Percentiles rank a stretch among this genome's conserved stretches.
Conservation (phyloP, 129 eudicot species). For the Arctium lappa region DNA sequence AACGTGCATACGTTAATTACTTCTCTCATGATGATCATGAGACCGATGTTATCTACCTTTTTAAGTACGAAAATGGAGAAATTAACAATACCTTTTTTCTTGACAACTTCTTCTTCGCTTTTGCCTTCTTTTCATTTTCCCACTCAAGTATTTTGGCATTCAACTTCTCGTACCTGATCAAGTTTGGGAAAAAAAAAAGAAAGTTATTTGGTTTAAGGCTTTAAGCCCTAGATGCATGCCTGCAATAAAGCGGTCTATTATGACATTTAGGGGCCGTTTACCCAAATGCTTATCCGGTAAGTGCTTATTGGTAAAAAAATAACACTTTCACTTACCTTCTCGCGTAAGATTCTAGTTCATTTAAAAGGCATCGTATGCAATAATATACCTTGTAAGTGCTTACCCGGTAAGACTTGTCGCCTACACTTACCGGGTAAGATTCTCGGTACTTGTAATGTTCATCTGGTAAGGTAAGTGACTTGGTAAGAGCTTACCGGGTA, state of each 20-base stretch:
- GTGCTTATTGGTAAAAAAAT: no score
- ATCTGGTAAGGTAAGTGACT: no score
- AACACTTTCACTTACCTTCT: no score
- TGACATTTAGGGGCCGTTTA: background rate
- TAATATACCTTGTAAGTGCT: no score
- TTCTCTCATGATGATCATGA: background rate
- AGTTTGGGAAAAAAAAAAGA: background rate
- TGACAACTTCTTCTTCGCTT: conserved; percentile 59
- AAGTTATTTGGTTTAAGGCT: background rate
- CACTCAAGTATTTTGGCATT: conserved; percentile 62
- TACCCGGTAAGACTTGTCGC: no score
- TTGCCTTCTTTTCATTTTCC: conserved; percentile 77
- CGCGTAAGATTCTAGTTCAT: no score
- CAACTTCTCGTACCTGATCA: conserved; percentile 64
- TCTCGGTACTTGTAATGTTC: no score
- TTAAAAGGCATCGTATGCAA: no score
- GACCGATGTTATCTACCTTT: background rate
- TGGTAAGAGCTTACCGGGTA: no score
- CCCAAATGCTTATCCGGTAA: no score
- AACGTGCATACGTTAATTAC: background rate
- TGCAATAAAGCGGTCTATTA: background rate
- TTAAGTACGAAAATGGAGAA: background rate
- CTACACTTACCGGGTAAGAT: no score
- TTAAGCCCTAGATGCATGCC: background rate
- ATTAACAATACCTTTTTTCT: conserved; percentile 41